Conservation (phyloP, 176 grass and related monocot species). For the Musa beccarii region DNA sequence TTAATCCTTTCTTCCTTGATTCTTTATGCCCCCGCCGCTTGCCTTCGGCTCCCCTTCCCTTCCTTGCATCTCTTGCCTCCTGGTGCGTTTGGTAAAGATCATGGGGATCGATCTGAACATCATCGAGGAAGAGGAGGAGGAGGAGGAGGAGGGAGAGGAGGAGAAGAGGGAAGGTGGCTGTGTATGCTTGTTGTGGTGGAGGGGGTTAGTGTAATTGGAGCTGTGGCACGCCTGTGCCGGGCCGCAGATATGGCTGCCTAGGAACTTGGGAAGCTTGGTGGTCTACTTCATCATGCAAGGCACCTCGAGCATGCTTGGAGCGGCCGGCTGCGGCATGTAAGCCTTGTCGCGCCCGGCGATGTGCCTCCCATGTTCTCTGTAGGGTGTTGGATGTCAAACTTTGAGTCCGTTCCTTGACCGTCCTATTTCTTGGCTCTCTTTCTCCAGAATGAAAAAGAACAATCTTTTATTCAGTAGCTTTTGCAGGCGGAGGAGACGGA, state of each 20-base stretch:
- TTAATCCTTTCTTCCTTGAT: constrained; percentile 25
- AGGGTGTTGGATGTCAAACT: constrained; percentile 60
- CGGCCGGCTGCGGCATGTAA: not conserved
- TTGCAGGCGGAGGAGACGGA: constrained; percentile 72
- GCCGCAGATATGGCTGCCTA: constrained; percentile 17
- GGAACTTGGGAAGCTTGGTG: constrained; percentile 14
- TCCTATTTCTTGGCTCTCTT: not conserved
- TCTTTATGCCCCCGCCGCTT: constrained; percentile 7
- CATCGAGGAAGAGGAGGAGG: constrained; percentile 54
- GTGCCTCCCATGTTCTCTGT: constrained; percentile 60
- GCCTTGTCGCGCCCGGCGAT: constrained; percentile 2
- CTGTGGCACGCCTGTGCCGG: constrained; percentile 21
- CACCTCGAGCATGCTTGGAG: constrained; percentile 12
- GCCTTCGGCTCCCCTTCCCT: not conserved
- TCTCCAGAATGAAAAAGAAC: not conserved
- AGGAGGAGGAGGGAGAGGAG: constrained; percentile 1
- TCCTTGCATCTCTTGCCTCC: not conserved
- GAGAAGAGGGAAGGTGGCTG: too few species aligned
- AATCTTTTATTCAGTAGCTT: not conserved
- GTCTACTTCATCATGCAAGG: too few species aligned
- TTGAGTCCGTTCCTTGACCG: constrained; percentile 35
- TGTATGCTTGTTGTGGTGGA: not conserved
- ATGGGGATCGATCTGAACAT: constrained; percentile 52
- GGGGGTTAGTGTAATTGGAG: not conserved
- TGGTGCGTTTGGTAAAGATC: not conserved